Evolutionary conservation across 2,329 filamentous ascomycete genomes (phyloP).

Genomic region (Ophiostoma pallidulum): DNA sequence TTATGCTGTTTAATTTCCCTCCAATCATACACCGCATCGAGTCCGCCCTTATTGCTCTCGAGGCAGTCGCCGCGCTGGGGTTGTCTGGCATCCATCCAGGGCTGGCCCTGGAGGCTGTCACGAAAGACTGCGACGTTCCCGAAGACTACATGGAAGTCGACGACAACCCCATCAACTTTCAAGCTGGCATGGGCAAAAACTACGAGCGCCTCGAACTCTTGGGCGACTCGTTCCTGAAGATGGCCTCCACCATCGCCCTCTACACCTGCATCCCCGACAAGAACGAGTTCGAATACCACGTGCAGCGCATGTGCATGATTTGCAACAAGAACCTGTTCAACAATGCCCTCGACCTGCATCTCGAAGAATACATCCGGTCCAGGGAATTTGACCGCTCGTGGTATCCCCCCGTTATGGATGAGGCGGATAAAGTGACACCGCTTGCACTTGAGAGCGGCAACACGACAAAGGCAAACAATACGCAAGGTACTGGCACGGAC

Average conservation of each 20-base stretch:
- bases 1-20: slow-evolving; percentile 67
- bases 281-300: slow-evolving; percentile 80
- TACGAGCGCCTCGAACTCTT: slow-evolving; percentile 93
- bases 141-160: slow-evolving; percentile 60
- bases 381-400: slow-evolving; percentile 73
- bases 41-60: slow-evolving; percentile 66
- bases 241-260: slow-evolving; percentile 83
- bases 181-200: slow-evolving; percentile 82
- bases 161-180: slow-evolving; percentile 60
- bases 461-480: too few species aligned
- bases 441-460: background rate
- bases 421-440: background rate
- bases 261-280: slow-evolving; percentile 68
- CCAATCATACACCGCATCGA: slow-evolving; percentile 80
- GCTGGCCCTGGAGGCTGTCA: slow-evolving; percentile 78
- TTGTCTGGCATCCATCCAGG: slow-evolving; percentile 51
- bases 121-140: slow-evolving; percentile 82
- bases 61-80: slow-evolving; percentile 58
- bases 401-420: slow-evolving; percentile 58
- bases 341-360: slow-evolving; percentile 55
- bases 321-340: slow-evolving; percentile 88
- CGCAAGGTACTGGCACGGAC: too few species aligned
- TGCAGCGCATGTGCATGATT: slow-evolving; percentile 80
- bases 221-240: slow-evolving; percentile 89
- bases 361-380: slow-evolving; percentile 73